Evolutionary conservation across 164 flowering plant genomes (phyloP).

Genomic region (Buxus sempervirens): DNA sequence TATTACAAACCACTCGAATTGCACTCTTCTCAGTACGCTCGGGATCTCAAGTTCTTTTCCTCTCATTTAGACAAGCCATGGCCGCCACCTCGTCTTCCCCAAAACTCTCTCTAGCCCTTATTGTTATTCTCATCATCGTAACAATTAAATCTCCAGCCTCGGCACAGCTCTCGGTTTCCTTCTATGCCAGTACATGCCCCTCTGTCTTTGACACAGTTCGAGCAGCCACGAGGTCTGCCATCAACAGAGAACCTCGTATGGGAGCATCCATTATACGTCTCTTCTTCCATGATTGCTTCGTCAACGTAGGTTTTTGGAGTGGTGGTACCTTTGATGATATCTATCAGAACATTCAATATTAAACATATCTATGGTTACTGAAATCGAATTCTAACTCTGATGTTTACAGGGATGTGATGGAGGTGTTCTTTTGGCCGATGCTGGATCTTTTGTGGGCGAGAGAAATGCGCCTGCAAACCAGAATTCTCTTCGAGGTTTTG

Average conservation of each 20-base stretch:
- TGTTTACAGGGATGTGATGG: constrained; percentile 26
- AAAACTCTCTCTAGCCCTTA: no score
- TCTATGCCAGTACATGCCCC: constrained; percentile 31
- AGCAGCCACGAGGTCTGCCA: constrained; percentile 15
- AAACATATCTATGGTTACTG: no score
- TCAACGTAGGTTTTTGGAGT: constrained; percentile 21
- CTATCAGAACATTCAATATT: no score
- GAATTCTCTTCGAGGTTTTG: constrained; percentile 18
- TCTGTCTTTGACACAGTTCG: constrained; percentile 30
- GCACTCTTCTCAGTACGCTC: no score
- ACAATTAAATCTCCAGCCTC: constrained; percentile 6
- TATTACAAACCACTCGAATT: no score
- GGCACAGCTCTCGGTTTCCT: constrained; percentile 26
- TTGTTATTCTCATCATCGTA: neutral
- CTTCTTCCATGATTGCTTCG: constrained; percentile 46
- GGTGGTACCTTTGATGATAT: no score
- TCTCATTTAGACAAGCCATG: no score
- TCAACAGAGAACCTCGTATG: constrained; percentile 33
- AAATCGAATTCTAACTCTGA: neutral
- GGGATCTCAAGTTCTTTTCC: no score
- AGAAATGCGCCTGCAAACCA: constrained; percentile 10
- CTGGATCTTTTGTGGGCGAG: constrained; percentile 17
- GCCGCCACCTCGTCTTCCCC: no score
- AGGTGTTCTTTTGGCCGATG: constrained; percentile 15
- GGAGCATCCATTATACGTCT: constrained; percentile 39